Percentiles rank a stretch among this genome's conserved stretches.
Conservation (phyloP, 768 basidiomycete species). For the Termitomyces eurrhizus region DNA sequence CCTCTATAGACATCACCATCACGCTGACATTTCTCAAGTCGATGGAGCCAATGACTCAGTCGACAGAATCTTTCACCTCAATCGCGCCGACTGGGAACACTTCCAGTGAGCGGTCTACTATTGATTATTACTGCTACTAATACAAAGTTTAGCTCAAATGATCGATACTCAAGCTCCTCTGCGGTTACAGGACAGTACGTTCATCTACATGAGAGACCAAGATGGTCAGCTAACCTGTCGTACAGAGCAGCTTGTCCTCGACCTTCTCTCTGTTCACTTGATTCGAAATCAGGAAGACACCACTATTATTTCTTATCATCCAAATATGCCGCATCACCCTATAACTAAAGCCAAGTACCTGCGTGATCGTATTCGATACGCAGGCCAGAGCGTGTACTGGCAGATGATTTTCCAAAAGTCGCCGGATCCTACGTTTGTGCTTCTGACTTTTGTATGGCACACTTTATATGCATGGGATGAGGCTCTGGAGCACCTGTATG, state of each 20-base stretch:
- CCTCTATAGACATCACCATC: constrained; percentile 50
- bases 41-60: constrained; percentile 22
- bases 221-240: neutral
- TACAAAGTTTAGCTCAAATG: constrained; percentile 19
- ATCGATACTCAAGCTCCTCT: constrained; percentile 41
- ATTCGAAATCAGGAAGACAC: constrained; percentile 40
- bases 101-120: constrained; percentile 10
- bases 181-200: constrained; percentile 26
- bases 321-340: constrained; percentile 28
- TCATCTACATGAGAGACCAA: neutral
- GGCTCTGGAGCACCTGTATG: constrained; percentile 21
- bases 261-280: constrained; percentile 46
- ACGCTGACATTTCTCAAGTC: constrained; percentile 51
- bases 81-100: constrained; percentile 7
- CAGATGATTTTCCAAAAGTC: constrained; percentile 21
- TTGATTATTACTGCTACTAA: neutral
- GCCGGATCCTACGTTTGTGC: constrained; percentile 21
- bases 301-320: constrained; percentile 50
- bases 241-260: constrained; percentile 34
- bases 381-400: constrained; percentile 29
- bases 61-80: constrained; percentile 1
- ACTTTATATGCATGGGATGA: constrained; percentile 25
- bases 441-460: constrained; percentile 23
- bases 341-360: constrained; percentile 39
- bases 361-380: constrained; percentile 44